Percentiles rank a stretch among this genome's conserved stretches.
These are phyloP conservation scores for Abelmoschus esculentus DNA, from an alignment of 345 rosid species.

Conservation along the genomic window DNA sequence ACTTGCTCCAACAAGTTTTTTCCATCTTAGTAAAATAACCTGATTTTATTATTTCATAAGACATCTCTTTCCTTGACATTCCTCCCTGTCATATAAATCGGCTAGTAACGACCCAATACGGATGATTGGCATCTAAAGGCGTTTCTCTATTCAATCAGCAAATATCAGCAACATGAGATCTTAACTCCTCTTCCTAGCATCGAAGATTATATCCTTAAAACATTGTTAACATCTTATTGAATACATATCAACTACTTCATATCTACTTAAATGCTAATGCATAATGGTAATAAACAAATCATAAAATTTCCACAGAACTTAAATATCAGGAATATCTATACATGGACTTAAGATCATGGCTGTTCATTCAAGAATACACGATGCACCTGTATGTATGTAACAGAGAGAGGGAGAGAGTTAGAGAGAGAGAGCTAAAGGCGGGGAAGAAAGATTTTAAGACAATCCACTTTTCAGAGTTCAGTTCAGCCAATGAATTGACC, in stretches of 20 bases:
- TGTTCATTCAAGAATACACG: background rate
- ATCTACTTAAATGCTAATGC: background rate
- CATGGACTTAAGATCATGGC: background rate
- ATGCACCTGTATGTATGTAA: too few species aligned
- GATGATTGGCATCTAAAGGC: background rate
- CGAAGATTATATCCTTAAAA: background rate
- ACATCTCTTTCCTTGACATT: background rate
- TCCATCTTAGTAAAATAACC: background rate
- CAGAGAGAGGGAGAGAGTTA: background rate
- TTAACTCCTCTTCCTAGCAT: background rate
- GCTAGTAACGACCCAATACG: background rate
- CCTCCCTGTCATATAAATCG: background rate
- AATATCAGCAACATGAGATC: background rate
- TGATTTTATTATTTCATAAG: background rate
- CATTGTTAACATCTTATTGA: background rate
- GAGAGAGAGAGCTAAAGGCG: too few species aligned
- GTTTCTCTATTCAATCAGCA: background rate
- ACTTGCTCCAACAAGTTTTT: background rate
- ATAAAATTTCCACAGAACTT: background rate
- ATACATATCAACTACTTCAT: background rate
- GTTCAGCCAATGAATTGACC: background rate
- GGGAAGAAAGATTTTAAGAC: background rate
- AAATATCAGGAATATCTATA: background rate
- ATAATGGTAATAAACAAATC: background rate
- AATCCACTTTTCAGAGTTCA: background rate